phyloP scores from a whole-genome alignment of 2,329 filamentous ascomycete genomes.

The Thelonectria discophora region DNA sequence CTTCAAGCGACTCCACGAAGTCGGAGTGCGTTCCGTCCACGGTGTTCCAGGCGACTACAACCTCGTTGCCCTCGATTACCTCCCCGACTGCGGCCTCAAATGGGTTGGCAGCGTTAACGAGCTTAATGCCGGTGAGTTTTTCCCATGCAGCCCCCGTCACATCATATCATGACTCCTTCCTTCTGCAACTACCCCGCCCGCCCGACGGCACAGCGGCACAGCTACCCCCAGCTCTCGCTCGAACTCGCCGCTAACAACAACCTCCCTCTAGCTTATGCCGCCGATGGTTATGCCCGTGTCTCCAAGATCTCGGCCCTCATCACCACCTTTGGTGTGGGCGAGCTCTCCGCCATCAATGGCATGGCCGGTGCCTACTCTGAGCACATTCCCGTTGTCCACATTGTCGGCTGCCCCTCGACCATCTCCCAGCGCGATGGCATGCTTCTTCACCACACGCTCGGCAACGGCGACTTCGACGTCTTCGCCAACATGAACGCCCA shows the following conservation, averaged over 20 bases:
- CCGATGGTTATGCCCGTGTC: slow-evolving; percentile 81
- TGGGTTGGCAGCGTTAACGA: slow-evolving; percentile 79
- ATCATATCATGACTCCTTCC: slow-evolving; percentile 27
- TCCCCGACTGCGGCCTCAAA: slow-evolving; percentile 64
- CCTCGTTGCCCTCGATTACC: slow-evolving; percentile 72
- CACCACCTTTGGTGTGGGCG: slow-evolving; percentile 80
- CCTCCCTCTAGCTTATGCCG: slow-evolving; percentile 68
- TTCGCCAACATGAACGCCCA: slow-evolving; percentile 80
- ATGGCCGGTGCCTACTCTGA: slow-evolving; percentile 79
- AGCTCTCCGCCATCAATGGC: slow-evolving; percentile 78
- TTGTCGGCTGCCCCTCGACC: slow-evolving; percentile 64
- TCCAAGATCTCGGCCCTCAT: slow-evolving; percentile 75
- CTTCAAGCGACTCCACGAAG: slow-evolving; percentile 69
- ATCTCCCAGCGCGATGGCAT: slow-evolving; percentile 58
- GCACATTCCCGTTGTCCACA: slow-evolving; percentile 75
- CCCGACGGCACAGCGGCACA: slow-evolving; percentile 11
- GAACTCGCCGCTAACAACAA: slow-evolving; percentile 31
- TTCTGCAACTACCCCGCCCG: slow-evolving; percentile 19
- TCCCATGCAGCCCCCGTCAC: slow-evolving; percentile 9
- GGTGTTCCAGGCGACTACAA: slow-evolving; percentile 81
- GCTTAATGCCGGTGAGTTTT: slow-evolving; percentile 70
- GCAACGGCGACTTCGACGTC: slow-evolving; percentile 82
- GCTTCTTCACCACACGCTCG: slow-evolving; percentile 73
- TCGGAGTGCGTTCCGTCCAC: slow-evolving; percentile 72
- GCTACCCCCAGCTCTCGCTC: slow-evolving; percentile 13